Conservation (phyloP, 2,329 filamentous ascomycete genomes). For the Pleurostoma richardsiae region DNA sequence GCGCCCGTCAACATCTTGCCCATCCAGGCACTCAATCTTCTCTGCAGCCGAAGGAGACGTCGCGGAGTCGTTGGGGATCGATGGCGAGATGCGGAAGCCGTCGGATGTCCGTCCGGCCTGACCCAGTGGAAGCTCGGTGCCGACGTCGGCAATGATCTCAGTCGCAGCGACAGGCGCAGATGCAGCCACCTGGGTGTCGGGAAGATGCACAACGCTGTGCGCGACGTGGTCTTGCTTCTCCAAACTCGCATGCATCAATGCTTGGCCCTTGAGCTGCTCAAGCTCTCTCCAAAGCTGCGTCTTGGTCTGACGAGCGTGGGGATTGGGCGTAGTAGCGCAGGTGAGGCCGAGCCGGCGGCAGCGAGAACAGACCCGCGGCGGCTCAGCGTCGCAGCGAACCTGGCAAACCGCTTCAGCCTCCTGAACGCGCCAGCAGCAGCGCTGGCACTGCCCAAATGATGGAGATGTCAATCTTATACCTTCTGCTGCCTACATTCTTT, state of each 20-base stretch:
- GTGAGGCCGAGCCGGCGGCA: slow-evolving; percentile 8
- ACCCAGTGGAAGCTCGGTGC: no score
- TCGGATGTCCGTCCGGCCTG: no score
- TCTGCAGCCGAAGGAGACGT: background rate
- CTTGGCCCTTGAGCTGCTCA: slow-evolving; percentile 1
- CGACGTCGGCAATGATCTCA: no score
- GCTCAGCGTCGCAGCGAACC: slow-evolving; percentile 10
- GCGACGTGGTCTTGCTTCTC: background rate
- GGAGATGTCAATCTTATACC: background rate
- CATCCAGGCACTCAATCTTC: slow-evolving; percentile 1
- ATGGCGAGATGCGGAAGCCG: background rate
- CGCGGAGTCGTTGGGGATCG: background rate
- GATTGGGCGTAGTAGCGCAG: slow-evolving; percentile 2
- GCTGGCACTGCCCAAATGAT: background rate
- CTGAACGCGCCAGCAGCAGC: background rate
- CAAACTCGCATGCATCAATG: background rate
- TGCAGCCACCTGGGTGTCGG: background rate
- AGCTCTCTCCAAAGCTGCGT: slow-evolving; percentile 8
- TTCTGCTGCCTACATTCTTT: slow-evolving; percentile 2
- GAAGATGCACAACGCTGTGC: background rate
- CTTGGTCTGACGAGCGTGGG: slow-evolving; percentile 8
- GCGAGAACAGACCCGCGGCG: slow-evolving; percentile 6
- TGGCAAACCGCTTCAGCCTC: background rate
- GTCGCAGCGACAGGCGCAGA: background rate
- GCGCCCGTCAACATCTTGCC: slow-evolving; percentile 1